A percentile compares a stretch with the other conserved stretches of the same genome.
These are phyloP conservation scores for Spathaspora hagerdaliae DNA, from an alignment of 805 yeast species.

Conservation along the genomic window DNA sequence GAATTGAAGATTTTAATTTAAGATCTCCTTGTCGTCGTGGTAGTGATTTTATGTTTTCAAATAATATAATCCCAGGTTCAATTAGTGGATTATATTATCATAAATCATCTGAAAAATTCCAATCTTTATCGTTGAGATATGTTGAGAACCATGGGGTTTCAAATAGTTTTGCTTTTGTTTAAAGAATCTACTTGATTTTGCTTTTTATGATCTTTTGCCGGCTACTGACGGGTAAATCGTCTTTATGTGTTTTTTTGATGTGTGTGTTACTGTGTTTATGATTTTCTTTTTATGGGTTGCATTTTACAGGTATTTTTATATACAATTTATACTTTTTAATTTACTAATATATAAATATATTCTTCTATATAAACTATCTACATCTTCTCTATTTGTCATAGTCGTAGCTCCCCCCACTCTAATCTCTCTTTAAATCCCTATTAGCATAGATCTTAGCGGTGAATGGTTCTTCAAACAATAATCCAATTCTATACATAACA, in stretches of 20 bases:
- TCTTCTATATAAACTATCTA: too few relatives aligned
- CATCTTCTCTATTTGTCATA: too few relatives aligned
- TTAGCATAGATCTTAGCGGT: conserved; percentile 87
- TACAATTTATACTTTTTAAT: too few relatives aligned
- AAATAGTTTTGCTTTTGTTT: conserved; percentile 7
- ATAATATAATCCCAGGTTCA: conserved; percentile 48
- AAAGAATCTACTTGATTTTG: neutral
- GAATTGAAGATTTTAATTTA: neutral
- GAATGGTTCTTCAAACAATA: conserved; percentile 91
- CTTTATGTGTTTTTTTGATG: neutral
- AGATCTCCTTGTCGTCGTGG: neutral
- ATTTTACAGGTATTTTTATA: too few relatives aligned
- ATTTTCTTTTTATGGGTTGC: neutral
- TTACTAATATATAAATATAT: too few relatives aligned
- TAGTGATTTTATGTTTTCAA: conserved; percentile 1
- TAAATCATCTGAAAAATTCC: conserved; percentile 71
- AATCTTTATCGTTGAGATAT: conserved; percentile 64
- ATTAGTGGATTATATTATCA: conserved; percentile 83
- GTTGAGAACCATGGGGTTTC: conserved; percentile 44
- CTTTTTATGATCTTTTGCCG: neutral
- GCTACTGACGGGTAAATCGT: neutral
- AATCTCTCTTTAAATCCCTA: conserved; percentile 37
- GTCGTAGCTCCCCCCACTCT: conserved; percentile 11
- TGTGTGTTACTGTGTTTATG: too few relatives aligned
- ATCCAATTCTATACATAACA: conserved; percentile 78